These are phyloP conservation scores for Metarhizium brunneum DNA, from an alignment of 2,329 filamentous ascomycete genomes.

Conservation along the genomic window DNA sequence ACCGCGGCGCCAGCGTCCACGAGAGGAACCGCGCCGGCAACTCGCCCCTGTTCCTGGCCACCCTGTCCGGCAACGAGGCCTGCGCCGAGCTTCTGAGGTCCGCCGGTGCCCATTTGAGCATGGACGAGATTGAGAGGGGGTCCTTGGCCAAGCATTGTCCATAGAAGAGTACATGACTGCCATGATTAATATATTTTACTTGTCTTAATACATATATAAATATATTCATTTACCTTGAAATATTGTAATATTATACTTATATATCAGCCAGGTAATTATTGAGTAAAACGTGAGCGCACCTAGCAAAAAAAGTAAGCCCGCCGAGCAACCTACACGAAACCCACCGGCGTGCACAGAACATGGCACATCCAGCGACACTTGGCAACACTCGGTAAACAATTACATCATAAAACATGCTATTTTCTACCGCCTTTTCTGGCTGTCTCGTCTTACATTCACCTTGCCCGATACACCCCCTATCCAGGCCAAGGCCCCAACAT, in stretches of 20 bases:
- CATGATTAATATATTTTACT: too few species aligned
- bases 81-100: constrained; percentile 45
- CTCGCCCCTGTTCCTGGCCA: constrained; percentile 56
- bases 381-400: not conserved
- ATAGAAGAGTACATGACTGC: not conserved
- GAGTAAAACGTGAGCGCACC: too few species aligned
- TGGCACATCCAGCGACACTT: not conserved
- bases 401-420: not conserved
- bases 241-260: too few species aligned
- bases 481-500: not conserved
- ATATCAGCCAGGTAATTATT: too few species aligned
- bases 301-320: too few species aligned
- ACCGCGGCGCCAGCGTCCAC: constrained; percentile 57
- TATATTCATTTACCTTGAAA: too few species aligned
- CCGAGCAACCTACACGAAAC: too few species aligned
- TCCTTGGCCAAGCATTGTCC: constrained; percentile 12
- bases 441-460: not conserved
- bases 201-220: too few species aligned
- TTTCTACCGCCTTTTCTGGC: not conserved
- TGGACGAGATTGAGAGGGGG: constrained; percentile 26
- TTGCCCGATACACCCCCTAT: not conserved
- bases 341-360: too few species aligned
- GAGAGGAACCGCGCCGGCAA: constrained; percentile 55
- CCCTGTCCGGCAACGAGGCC: constrained; percentile 44
- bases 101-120: constrained; percentile 49